Conservation (phyloP, 352 stramenopile genomes). For the Phytopythium oedochilum region DNA sequence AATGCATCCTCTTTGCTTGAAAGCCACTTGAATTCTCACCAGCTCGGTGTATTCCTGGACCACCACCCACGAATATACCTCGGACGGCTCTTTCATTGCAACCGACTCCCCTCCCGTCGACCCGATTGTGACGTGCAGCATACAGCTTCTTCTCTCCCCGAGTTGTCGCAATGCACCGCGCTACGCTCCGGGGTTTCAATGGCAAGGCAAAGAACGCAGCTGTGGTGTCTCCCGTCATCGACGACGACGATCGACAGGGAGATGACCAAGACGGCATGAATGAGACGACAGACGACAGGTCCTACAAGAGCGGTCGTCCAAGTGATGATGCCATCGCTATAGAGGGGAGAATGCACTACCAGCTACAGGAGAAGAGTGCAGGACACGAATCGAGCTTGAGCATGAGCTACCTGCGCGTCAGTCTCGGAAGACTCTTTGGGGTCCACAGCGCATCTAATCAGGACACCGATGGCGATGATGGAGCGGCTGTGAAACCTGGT, state of each 20-base stretch:
- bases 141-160: not conserved
- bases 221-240: constrained; percentile 44
- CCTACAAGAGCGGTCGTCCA: no score
- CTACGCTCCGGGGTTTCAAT: constrained; percentile 5
- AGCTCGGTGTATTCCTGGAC: not conserved
- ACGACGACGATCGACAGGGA: constrained; percentile 20
- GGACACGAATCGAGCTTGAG: not conserved
- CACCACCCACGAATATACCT: no score
- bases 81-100: no score
- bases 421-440: constrained; percentile 19
- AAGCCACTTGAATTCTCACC: no score
- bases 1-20: no score
- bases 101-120: no score
- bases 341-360: constrained; percentile 8
- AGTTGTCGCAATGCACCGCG: not conserved
- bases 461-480: constrained; percentile 14
- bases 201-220: constrained; percentile 43
- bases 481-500: constrained; percentile 28
- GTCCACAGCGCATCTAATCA: constrained; percentile 28
- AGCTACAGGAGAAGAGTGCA: constrained; percentile 25
- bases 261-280: not conserved
- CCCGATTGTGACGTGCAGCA: no score
- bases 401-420: constrained; percentile 4
- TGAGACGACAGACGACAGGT: not conserved
- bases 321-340: not conserved